Base-by-base conservation (phyloP, 345 rosid genomes). In the Ceriops decandra region DNA sequence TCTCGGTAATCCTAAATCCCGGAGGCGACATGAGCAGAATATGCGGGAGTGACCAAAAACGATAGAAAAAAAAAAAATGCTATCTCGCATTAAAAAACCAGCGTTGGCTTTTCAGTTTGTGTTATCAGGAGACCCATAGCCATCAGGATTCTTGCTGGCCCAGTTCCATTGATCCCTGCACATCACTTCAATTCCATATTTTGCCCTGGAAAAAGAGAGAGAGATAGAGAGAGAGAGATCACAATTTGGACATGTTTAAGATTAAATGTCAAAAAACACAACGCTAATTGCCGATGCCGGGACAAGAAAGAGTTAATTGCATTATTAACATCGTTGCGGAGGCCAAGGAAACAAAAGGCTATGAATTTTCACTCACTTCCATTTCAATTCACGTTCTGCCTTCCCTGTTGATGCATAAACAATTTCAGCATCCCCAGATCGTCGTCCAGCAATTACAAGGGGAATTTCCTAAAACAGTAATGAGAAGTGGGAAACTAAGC, bases 81-180 rank as follows among this genome's bases (percentile, higher is more conserved):
- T 42, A 13, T 13, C 49, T 42, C 15, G 4, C 49, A 0, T 42
- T 42, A 42, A 42, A 42, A 42, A 42, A 16, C 16, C 24, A n/a
- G 22, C 1, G 59, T 2, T 9, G 16, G 58, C 58, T 1, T 24
- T 53, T 79, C 72, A 76, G 30, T 72, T 62, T 10, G 77, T 68
- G 46, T 59, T 35, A 47, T 79, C 76, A 7, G 88, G 58, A 28
- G 96, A 77, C 66, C 66, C 96, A 59, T 91, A 90, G 71, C 99
- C 99, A 51, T 88, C 85, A 3, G 97, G 97, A 69, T 95, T 90
- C 76, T 95, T 87, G 85, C 93, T 86, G 0, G 97, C 95, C 96
- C 99, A 91, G 74, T 89, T 88, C 97, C 97, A 91, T 51, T 85
- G 88, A 75, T 91, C 99, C 69, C 90, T 82, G 69, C 99, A 95